Conservation (phyloP, 1,139 yeast species). For the Kurtzmaniella quercitrusa region DNA sequence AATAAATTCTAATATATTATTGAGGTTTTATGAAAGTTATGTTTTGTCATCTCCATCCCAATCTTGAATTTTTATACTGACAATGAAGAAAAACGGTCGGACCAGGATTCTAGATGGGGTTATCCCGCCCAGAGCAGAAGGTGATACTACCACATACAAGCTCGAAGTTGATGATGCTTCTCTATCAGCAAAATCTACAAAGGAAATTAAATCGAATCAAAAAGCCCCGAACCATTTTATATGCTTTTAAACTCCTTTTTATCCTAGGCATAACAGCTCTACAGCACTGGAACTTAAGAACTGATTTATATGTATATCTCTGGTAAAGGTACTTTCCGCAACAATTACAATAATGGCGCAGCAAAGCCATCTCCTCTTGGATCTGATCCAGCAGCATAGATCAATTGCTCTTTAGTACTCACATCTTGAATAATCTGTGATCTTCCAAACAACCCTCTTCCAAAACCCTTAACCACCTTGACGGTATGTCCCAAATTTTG, state of each 20-base stretch:
- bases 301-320: too few relatives aligned
- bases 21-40: too few relatives aligned
- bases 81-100: constrained; percentile 62
- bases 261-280: too few relatives aligned
- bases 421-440: constrained; percentile 68
- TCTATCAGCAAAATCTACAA: too few relatives aligned
- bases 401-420: constrained; percentile 33
- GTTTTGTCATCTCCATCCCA: too few relatives aligned
- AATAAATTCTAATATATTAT: too few relatives aligned
- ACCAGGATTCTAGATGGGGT: constrained; percentile 97
- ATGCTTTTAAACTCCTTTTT: too few relatives aligned
- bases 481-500: constrained; percentile 57
- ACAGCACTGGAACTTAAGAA: too few relatives aligned
- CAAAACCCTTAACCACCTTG: constrained; percentile 39
- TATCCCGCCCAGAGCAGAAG: constrained; percentile 62
- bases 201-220: too few relatives aligned
- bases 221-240: too few relatives aligned
- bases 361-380: constrained; percentile 81
- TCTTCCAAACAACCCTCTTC: constrained; percentile 55
- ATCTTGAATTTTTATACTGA: too few relatives aligned
- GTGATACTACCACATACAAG: constrained; percentile 52
- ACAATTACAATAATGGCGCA: constrained; percentile 40
- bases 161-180: constrained; percentile 15
- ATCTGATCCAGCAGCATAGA: constrained; percentile 73
- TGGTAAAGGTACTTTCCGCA: too few relatives aligned